phyloP scores from a whole-genome alignment of 1,139 yeast species.

The Yamadazyma siamensis region DNA sequence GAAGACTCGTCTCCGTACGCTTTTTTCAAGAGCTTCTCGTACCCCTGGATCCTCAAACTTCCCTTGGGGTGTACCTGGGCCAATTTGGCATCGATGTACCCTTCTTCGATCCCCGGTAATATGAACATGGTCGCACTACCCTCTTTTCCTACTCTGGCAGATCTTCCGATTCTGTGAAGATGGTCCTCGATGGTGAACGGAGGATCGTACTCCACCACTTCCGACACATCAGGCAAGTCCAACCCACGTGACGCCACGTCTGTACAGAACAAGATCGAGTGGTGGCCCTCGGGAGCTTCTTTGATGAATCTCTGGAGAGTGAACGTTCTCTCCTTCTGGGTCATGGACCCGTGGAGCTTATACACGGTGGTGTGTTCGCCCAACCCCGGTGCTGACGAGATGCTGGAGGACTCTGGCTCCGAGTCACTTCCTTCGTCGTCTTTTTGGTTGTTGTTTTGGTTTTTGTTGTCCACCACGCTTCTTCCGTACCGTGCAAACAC shows the following conservation, averaged over 20 bases:
- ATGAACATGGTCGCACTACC: slow-evolving; percentile 73
- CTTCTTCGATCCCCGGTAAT: slow-evolving; percentile 86
- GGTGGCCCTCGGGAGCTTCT: slow-evolving; percentile 29
- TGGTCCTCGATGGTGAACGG: slow-evolving; percentile 71
- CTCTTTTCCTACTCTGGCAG: slow-evolving; percentile 66
- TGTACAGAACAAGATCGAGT: slow-evolving; percentile 74
- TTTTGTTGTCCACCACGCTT: slow-evolving; percentile 28
- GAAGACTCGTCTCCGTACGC: slow-evolving; percentile 39
- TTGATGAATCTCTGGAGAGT: slow-evolving; percentile 67
- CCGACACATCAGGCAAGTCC: slow-evolving; percentile 63
- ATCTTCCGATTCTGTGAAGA: slow-evolving; percentile 70
- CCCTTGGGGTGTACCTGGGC: slow-evolving; percentile 59
- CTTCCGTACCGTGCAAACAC: slow-evolving; percentile 61
- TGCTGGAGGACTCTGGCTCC: slow-evolving; percentile 27
- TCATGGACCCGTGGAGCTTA: slow-evolving; percentile 86
- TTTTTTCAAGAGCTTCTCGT: slow-evolving; percentile 51
- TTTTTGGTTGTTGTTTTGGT: slow-evolving; percentile 23
- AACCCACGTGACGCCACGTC: slow-evolving; percentile 77
- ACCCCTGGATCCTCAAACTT: slow-evolving; percentile 35
- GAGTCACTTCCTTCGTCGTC: slow-evolving; percentile 25
- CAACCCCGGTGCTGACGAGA: slow-evolving; percentile 53
- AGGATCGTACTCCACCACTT: slow-evolving; percentile 66
- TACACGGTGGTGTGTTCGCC: slow-evolving; percentile 51
- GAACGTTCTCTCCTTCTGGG: slow-evolving; percentile 76
- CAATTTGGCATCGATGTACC: slow-evolving; percentile 59